Evolutionary conservation across 1,284 basidiomycete species (phyloP).

Genomic region (Marasmius tenuissimus): DNA sequence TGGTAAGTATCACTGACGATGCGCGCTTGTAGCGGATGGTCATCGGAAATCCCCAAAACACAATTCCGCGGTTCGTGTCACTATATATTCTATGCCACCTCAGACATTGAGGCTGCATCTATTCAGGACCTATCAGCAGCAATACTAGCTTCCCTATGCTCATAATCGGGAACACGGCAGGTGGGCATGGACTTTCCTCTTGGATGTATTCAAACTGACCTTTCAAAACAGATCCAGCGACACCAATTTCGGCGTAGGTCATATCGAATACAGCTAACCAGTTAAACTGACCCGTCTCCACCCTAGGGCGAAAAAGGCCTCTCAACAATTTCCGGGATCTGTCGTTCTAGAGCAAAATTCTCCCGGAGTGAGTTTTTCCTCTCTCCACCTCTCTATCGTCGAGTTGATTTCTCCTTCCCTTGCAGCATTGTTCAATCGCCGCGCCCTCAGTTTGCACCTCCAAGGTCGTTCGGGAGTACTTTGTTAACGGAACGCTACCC

Average conservation of each 20-base stretch:
- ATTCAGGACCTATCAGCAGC: slow-evolving; percentile 9
- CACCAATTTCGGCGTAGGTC: slow-evolving; percentile 4
- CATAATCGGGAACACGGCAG: slow-evolving; percentile 14
- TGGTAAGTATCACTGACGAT: background rate
- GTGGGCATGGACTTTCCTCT: background rate
- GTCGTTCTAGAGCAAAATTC: slow-evolving; percentile 15
- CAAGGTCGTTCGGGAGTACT: slow-evolving; percentile 10
- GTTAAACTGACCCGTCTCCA: background rate
- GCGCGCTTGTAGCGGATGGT: slow-evolving; percentile 4
- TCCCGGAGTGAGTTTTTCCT: slow-evolving; percentile 5
- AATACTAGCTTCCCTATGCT: slow-evolving; percentile 15
- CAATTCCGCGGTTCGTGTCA: slow-evolving; percentile 12
- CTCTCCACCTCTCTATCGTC: background rate
- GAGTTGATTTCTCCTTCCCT: background rate
- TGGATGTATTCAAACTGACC: background rate
- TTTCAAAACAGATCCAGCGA: slow-evolving; percentile 7
- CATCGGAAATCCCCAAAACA: slow-evolving; percentile 9
- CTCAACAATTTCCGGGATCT: slow-evolving; percentile 12
- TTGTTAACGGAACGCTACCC: slow-evolving; percentile 15
- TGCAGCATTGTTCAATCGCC: slow-evolving; percentile 14
- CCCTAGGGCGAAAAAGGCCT: slow-evolving; percentile 7
- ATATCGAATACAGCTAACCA: background rate
- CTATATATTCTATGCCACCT: background rate
- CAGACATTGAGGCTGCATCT: background rate
- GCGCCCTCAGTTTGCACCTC: slow-evolving; percentile 14